Evolutionary conservation across 2,329 filamentous ascomycete genomes (phyloP).

Genomic region (Ophiostoma novo-ulmi): DNA sequence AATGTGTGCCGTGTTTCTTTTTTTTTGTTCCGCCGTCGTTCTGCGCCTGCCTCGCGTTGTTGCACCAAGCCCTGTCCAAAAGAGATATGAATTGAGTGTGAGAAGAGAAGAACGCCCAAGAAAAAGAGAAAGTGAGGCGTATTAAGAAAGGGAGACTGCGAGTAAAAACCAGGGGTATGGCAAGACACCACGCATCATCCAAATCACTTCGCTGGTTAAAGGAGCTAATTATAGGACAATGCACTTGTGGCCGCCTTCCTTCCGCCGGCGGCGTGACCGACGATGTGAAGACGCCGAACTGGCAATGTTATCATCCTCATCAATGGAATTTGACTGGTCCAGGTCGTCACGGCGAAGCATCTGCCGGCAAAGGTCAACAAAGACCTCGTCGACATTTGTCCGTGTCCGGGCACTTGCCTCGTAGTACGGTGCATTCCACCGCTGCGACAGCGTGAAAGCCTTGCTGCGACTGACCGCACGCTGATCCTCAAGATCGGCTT

Average conservation of each 20-base stretch:
- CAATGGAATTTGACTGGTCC: slow-evolving; percentile 33
- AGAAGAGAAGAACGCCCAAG: background rate
- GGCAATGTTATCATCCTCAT: slow-evolving; percentile 43
- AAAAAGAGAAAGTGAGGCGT: background rate
- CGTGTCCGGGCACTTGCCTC: slow-evolving; percentile 78
- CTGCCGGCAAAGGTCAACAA: slow-evolving; percentile 76
- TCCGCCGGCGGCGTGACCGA: slow-evolving; percentile 32
- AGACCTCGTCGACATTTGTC: slow-evolving; percentile 87
- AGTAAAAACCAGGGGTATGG: background rate
- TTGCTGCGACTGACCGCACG: slow-evolving; percentile 70
- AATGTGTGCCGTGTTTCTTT: background rate
- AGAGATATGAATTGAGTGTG: background rate
- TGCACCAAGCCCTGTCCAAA: background rate
- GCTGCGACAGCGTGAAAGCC: slow-evolving; percentile 79
- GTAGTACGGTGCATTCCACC: slow-evolving; percentile 86
- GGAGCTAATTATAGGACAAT: slow-evolving; percentile 38
- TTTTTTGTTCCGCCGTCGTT: background rate
- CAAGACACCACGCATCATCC: no score
- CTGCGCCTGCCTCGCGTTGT: slow-evolving; percentile 3
- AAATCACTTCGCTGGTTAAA: no score
- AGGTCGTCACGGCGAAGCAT: slow-evolving; percentile 69
- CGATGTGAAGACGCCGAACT: slow-evolving; percentile 34
- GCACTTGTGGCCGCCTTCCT: slow-evolving; percentile 38
- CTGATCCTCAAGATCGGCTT: slow-evolving; percentile 83
- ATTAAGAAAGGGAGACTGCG: background rate